phyloP scores from a whole-genome alignment of 768 basidiomycete species.

The Rhizopogon roseolus region DNA sequence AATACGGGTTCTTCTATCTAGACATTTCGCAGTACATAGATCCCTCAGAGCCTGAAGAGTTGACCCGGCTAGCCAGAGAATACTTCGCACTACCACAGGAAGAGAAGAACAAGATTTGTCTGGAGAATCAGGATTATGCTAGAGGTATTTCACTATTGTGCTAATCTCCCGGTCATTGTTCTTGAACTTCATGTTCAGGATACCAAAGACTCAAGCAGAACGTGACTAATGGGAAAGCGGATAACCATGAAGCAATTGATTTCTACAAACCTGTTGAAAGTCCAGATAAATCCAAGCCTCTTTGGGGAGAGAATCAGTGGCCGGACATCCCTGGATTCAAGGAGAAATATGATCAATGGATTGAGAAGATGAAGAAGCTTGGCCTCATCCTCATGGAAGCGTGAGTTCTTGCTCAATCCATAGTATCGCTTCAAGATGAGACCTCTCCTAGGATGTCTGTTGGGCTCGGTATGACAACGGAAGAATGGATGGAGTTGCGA shows the following conservation, averaged over 20 bases:
- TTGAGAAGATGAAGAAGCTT: slow-evolving; percentile 79
- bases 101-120: slow-evolving; percentile 73
- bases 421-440: neutral
- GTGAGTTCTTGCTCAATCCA: slow-evolving; percentile 35
- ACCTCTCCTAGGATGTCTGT: slow-evolving; percentile 59
- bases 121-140: slow-evolving; percentile 67
- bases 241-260: slow-evolving; percentile 84
- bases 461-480: slow-evolving; percentile 67
- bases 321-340: slow-evolving; percentile 55
- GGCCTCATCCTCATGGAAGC: slow-evolving; percentile 85
- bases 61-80: slow-evolving; percentile 56
- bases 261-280: slow-evolving; percentile 70
- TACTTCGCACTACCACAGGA: slow-evolving; percentile 73
- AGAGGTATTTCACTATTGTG: slow-evolving; percentile 47
- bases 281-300: slow-evolving; percentile 62
- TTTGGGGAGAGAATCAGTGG: slow-evolving; percentile 91
- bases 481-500: slow-evolving; percentile 70
- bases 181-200: slow-evolving; percentile 39
- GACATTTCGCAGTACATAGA: slow-evolving; percentile 60
- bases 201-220: slow-evolving; percentile 81
- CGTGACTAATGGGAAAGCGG: slow-evolving; percentile 78
- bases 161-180: neutral
- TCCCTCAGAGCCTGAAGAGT: slow-evolving; percentile 55
- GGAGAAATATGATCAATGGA: slow-evolving; percentile 67
- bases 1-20: slow-evolving; percentile 89